Evolutionary conservation across 768 basidiomycete species (phyloP).

Genomic region (Phanerodontia chrysosporium): DNA sequence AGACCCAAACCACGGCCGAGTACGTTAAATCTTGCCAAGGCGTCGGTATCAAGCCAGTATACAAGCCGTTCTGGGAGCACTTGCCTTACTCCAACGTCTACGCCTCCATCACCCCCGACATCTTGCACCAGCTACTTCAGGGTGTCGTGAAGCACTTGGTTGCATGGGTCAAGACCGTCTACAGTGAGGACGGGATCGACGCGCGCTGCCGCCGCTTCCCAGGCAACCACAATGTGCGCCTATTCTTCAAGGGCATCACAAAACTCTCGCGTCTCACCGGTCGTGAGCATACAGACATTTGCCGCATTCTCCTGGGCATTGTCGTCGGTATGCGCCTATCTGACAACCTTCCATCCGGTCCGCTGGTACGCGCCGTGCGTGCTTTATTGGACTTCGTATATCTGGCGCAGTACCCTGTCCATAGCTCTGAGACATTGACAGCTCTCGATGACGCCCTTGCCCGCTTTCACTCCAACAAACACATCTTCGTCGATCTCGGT

Average conservation of each 20-base stretch:
- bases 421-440: conserved; percentile 11
- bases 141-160: conserved; percentile 28
- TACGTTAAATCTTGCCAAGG: conserved; percentile 9
- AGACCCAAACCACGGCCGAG: background rate
- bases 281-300: conserved; percentile 2
- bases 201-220: conserved; percentile 18
- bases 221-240: conserved; percentile 18
- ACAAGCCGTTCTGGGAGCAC: conserved; percentile 22
- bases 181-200: conserved; percentile 15
- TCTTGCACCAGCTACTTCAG: conserved; percentile 28
- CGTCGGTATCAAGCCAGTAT: conserved; percentile 18
- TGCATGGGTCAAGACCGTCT: conserved; percentile 18
- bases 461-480: conserved; percentile 20
- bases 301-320: background rate
- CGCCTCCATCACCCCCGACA: conserved; percentile 22
- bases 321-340: conserved; percentile 22
- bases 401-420: conserved; percentile 17
- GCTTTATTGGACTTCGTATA: conserved; percentile 23
- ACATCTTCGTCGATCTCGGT: conserved; percentile 19
- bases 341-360: background rate
- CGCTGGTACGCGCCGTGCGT: conserved; percentile 13
- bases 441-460: conserved; percentile 12
- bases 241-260: conserved; percentile 22
- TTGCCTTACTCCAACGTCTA: conserved; percentile 24
- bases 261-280: conserved; percentile 19